These are phyloP conservation scores for Laburnicola sp. DNA, from an alignment of 2,329 filamentous ascomycete genomes.

Conservation along the genomic window DNA sequence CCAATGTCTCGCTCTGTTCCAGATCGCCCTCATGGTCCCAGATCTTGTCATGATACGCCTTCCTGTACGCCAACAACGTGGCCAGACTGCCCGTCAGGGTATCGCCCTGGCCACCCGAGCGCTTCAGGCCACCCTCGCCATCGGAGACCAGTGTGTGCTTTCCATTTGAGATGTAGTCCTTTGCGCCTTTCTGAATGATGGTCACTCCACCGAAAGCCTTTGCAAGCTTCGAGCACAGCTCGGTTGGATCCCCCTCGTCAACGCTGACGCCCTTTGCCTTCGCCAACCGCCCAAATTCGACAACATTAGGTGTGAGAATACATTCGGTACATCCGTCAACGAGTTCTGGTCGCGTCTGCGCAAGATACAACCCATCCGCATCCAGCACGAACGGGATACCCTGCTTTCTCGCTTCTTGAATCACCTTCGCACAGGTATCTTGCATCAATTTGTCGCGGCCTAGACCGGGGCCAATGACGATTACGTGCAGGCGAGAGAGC, in stretches of 20 bases:
- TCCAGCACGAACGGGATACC: conserved; percentile 84
- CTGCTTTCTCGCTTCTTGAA: conserved; percentile 73
- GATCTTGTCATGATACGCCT: conserved; percentile 79
- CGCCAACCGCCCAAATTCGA: conserved; percentile 84
- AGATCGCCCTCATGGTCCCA: conserved; percentile 68
- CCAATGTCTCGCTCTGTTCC: conserved; percentile 62
- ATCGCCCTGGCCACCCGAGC: conserved; percentile 93
- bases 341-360: conserved; percentile 73
- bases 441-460: conserved; percentile 91
- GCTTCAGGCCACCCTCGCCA: conserved; percentile 78
- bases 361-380: conserved; percentile 81
- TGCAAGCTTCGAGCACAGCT: conserved; percentile 70
- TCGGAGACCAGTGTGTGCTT: conserved; percentile 74
- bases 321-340: conserved; percentile 80
- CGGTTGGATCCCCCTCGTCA: conserved; percentile 53
- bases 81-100: conserved; percentile 88
- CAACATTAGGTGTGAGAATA: conserved; percentile 91
- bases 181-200: conserved; percentile 83
- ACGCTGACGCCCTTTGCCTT: conserved; percentile 72
- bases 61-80: conserved; percentile 85
- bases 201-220: conserved; percentile 82
- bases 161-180: conserved; percentile 84
- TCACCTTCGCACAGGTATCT: conserved; percentile 76
- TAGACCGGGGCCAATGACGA: conserved; percentile 90
- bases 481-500: conserved; percentile 83